Conservation (phyloP, 805 yeast species). For the Wickerhamiella qilinensis region DNA sequence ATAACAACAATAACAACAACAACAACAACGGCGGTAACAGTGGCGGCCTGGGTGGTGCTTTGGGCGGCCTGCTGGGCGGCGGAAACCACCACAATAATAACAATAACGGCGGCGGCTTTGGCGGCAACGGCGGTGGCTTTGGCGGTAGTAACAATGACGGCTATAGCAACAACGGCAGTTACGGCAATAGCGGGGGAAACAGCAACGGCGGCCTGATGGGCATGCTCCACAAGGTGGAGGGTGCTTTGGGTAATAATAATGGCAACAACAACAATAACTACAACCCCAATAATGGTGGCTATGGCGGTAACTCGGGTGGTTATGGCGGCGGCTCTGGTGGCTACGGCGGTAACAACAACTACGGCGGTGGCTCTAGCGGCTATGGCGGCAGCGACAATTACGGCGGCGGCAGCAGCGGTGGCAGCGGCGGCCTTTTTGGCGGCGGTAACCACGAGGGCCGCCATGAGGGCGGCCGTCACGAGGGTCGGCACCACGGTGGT, state of each 20-base stretch:
- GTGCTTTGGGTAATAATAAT: slow-evolving; percentile 15
- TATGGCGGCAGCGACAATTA: slow-evolving; percentile 4
- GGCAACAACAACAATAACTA: slow-evolving; percentile 20
- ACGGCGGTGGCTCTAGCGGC: slow-evolving; percentile 4
- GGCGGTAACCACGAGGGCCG: slow-evolving; percentile 6
- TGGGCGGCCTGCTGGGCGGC: slow-evolving; percentile 1
- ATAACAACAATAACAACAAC: slow-evolving; percentile 1
- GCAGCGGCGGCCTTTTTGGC: slow-evolving; percentile 14
- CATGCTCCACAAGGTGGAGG: slow-evolving; percentile 5
- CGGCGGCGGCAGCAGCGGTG: slow-evolving; percentile 8
- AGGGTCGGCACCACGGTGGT: slow-evolving; percentile 3
- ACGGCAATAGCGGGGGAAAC: slow-evolving; percentile 9
- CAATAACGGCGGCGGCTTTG: slow-evolving; percentile 13
- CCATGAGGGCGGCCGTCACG: slow-evolving; percentile 5
- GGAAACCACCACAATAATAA: not conserved
- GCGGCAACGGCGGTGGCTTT: slow-evolving; percentile 7
- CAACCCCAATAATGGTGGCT: slow-evolving; percentile 11
- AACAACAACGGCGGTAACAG: slow-evolving; percentile 16
- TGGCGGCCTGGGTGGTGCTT: slow-evolving; percentile 14
- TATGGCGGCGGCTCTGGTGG: slow-evolving; percentile 15
- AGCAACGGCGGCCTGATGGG: slow-evolving; percentile 13
- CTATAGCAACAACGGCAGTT: slow-evolving; percentile 1
- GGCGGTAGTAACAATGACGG: slow-evolving; percentile 15
- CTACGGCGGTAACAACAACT: slow-evolving; percentile 7
- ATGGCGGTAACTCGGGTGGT: slow-evolving; percentile 7